Percentiles rank a stretch among this genome's conserved stretches.
phyloP scores from a whole-genome alignment of 2,329 filamentous ascomycete species.

The Beauveria scarabaeidicola region DNA sequence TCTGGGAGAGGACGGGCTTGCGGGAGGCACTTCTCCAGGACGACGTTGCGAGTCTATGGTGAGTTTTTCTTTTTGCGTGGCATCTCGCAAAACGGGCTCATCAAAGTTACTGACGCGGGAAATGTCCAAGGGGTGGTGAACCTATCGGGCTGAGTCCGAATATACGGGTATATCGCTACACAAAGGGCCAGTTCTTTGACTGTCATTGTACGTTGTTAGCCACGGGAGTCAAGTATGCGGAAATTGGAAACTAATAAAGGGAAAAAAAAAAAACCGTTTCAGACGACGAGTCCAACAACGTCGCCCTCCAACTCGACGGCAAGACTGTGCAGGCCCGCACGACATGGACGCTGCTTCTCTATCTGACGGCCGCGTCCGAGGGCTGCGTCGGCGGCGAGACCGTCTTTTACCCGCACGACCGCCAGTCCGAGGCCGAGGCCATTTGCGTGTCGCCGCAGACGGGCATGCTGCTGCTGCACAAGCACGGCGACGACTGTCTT shows the following conservation, averaged over 20 bases:
- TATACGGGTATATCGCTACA: constrained; percentile 83
- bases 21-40: constrained; percentile 44
- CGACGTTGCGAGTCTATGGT: constrained; percentile 33
- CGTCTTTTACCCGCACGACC: constrained; percentile 74
- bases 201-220: constrained; percentile 62
- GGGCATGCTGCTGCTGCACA: constrained; percentile 80
- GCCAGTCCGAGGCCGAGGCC: constrained; percentile 48
- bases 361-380: constrained; percentile 66
- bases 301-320: constrained; percentile 42
- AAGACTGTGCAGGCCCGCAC: constrained; percentile 39
- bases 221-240: neutral
- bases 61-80: too few relatives aligned
- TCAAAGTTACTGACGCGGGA: constrained; percentile 11
- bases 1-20: constrained; percentile 74
- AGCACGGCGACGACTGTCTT: constrained; percentile 82
- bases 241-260: neutral
- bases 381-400: constrained; percentile 82
- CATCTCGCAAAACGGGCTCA: too few relatives aligned
- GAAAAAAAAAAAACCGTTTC: constrained; percentile 5
- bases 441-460: constrained; percentile 67
- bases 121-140: constrained; percentile 62
- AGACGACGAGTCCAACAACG: constrained; percentile 82
- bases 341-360: constrained; percentile 86
- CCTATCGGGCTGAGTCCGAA: constrained; percentile 81
- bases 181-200: constrained; percentile 81